Evolutionary conservation across 495 filamentous ascomycete genomes (phyloP).

Genomic region (Emericellopsis terricola): DNA sequence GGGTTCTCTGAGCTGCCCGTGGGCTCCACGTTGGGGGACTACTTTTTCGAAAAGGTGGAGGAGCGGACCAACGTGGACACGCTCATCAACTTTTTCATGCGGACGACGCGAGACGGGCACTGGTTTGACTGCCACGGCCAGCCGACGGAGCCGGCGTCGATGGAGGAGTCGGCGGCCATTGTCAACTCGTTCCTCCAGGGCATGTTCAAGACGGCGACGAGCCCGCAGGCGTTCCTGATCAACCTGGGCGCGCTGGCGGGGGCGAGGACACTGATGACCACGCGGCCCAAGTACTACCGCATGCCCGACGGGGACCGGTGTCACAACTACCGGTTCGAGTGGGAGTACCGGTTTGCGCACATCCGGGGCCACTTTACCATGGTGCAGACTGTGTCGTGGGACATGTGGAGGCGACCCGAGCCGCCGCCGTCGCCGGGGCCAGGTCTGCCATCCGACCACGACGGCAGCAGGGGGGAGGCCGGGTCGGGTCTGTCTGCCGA

Average conservation of each 20-base stretch:
- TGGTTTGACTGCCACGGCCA: conserved; percentile 24
- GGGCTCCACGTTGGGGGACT: background rate
- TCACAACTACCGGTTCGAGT: conserved; percentile 22
- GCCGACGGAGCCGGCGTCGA: conserved; percentile 14
- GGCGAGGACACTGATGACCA: conserved; percentile 22
- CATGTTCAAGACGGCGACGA: conserved; percentile 19
- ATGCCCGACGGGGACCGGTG: conserved; percentile 15
- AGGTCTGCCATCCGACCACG: conserved; percentile 5
- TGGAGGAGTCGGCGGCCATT: conserved; percentile 29
- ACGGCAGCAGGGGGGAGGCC: conserved; percentile 4
- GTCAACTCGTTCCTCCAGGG: conserved; percentile 24
- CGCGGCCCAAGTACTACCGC: conserved; percentile 17
- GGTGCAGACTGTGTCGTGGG: conserved; percentile 25
- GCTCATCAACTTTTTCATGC: conserved; percentile 25
- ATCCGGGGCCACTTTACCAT: conserved; percentile 25
- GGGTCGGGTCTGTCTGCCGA: conserved; percentile 1
- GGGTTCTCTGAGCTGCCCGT: background rate
- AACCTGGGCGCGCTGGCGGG: conserved; percentile 32
- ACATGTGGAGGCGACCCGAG: conserved; percentile 13
- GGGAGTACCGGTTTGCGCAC: conserved; percentile 27
- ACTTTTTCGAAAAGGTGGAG: conserved; percentile 11
- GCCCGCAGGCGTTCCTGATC: conserved; percentile 31
- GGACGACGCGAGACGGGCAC: conserved; percentile 16
- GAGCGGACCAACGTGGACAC: conserved; percentile 30
- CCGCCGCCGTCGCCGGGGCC: too few species aligned